A percentile compares a stretch with the other conserved stretches of the same genome.
Evolutionary conservation across 208 protist species (phyloP).

Genomic region (Acanthamoeba sp.): DNA sequence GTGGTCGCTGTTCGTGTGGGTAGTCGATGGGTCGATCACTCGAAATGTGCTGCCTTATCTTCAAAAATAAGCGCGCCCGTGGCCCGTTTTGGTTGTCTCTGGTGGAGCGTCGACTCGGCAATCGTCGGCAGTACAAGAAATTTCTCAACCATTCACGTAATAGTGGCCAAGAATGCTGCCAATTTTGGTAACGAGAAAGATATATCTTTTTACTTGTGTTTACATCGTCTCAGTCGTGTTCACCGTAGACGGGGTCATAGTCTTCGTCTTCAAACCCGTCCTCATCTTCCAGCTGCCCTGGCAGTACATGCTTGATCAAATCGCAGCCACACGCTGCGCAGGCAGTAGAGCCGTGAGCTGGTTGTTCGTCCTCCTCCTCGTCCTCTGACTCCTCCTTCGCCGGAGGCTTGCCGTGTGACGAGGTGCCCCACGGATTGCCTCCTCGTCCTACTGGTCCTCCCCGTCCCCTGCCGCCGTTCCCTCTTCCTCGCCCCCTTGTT

Average conservation of each 20-base stretch:
- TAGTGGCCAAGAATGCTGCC: not conserved
- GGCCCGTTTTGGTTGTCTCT: no score
- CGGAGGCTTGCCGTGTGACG: not conserved
- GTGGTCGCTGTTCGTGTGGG: not conserved
- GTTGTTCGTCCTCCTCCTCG: not conserved
- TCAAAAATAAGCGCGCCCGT: no score
- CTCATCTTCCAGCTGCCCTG: conserved; percentile 19
- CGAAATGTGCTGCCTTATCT: not conserved
- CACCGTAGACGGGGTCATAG: conserved; percentile 40
- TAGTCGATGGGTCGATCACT: not conserved
- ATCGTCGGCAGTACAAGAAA: not conserved
- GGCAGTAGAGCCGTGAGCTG: not conserved
- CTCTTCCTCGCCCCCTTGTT: not conserved
- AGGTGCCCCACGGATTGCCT: not conserved
- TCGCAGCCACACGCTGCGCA: conserved; percentile 39
- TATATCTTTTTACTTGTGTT: not conserved
- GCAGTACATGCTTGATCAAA: conserved; percentile 21
- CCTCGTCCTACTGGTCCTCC: no score
- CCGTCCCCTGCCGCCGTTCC: not conserved
- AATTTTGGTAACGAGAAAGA: not conserved
- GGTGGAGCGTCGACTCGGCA: not conserved
- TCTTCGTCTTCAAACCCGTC: conserved; percentile 33
- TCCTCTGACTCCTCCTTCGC: not conserved
- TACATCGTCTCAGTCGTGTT: not conserved
- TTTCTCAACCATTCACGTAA: conserved; percentile 12